Evolutionary conservation across 2,329 filamentous ascomycete species (phyloP), one percentile per base, ranked within the genome.

Genomic region (Scytalidium sp.): DNA sequence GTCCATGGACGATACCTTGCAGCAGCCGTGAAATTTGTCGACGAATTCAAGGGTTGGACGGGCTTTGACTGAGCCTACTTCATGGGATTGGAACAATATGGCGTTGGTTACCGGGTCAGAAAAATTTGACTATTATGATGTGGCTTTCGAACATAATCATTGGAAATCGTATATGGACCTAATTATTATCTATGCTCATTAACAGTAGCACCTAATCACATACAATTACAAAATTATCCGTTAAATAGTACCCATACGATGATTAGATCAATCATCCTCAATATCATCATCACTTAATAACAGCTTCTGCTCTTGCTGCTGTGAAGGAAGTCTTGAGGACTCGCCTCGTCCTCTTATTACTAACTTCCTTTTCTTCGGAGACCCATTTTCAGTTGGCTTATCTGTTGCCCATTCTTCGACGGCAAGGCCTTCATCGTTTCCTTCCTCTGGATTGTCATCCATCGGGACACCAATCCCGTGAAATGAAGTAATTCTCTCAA

Each of bases 231-330:
- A 15, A 36, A 36, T 7, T 15, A 15, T n/a, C 25, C 15, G 17
- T 36, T 36, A 36, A 15, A 36, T 36, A n/a, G 17, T n/a, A 36
- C 15, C 32, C 32, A 8, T 36, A 36, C 32, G 13, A 36, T 36
- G 32, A 6, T n/a, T 9, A n/a, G 15, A 49, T 58, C 45, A 62
- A 56, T 64, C 60, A 56, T 92, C 88, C 66, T 91, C 87, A 64
- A 94, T 93, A 72, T 94, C 89, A 69, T 94, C 89, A 61, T 94
- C 89, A 58, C 85, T 90, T 39, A 93, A 70, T 41, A 90, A 80
- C 56, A 92, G 69, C 60, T 85, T 87, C 53, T 83, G 78, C 40
- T 75, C 71, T 55, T 25, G 40, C 45, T 61, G 53, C 45, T 50
- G 45, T 20, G 59, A 39, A 8, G 57, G 50, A 21, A 61, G 13